Percentiles rank a stretch among this genome's conserved stretches.
Conservation (phyloP, 169 alveolate species). For the Plasmodium reichenowi region DNA sequence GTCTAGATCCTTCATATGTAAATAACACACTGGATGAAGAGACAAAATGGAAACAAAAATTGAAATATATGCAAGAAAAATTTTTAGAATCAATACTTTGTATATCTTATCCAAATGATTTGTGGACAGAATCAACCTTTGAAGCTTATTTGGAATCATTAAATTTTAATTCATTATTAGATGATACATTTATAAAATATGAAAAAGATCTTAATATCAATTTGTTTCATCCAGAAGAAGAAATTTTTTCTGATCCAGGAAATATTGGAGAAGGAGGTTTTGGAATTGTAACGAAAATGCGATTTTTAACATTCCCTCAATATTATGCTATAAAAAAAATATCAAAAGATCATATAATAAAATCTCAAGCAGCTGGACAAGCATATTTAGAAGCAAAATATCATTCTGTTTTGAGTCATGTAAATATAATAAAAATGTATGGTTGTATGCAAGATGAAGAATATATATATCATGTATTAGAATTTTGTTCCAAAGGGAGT, state of each 20-base stretch:
- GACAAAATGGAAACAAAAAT: conserved; percentile 39
- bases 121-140: conserved; percentile 59
- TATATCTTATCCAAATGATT: conserved; percentile 39
- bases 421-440: conserved; percentile 75
- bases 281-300: conserved; percentile 74
- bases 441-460: conserved; percentile 75
- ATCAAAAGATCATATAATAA: conserved; percentile 69
- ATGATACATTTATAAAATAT: conserved; percentile 73
- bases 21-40: conserved; percentile 47
- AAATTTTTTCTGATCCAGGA: conserved; percentile 66
- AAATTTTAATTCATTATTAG: conserved; percentile 59
- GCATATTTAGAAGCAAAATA: conserved; percentile 70
- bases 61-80: conserved; percentile 71
- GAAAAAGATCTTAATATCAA: conserved; percentile 42
- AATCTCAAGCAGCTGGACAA: conserved; percentile 77
- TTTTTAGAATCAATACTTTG: conserved; percentile 58
- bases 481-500: conserved; percentile 70
- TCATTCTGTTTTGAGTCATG: conserved; percentile 71
- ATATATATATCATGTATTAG: conserved; percentile 63
- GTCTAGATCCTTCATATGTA: conserved; percentile 70
- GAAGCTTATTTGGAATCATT: conserved; percentile 36
- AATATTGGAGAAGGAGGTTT: conserved; percentile 76
- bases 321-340: conserved; percentile 75
- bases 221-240: conserved; percentile 59
- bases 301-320: conserved; percentile 38